Conservation (phyloP, 148 eudicot genomes). For the Chenopodium quinoa region DNA sequence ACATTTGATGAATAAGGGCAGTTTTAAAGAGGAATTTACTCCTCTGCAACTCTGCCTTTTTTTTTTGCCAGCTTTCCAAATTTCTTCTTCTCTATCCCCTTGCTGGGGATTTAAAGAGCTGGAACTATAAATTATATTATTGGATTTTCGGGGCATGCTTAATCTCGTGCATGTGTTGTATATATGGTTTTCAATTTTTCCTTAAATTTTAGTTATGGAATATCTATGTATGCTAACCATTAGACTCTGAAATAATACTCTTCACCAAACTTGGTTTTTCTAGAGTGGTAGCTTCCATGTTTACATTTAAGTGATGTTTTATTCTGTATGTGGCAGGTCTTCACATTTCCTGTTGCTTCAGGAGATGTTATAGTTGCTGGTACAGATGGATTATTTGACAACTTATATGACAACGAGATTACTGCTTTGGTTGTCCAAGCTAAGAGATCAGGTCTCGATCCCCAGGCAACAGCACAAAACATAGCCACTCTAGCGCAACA, state of each 20-base stretch:
- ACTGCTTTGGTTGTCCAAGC: conserved; percentile 55
- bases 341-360: conserved; percentile 56
- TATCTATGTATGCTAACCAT: neutral
- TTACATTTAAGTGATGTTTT: neutral
- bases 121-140: neutral
- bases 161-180: neutral
- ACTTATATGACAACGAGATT: conserved; percentile 66
- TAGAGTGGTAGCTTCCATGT: neutral
- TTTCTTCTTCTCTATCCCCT: no score
- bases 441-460: conserved; percentile 41
- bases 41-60: neutral
- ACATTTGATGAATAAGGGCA: neutral
- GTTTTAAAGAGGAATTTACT: neutral
- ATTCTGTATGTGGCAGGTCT: conserved; percentile 47
- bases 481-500: conserved; percentile 64
- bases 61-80: neutral
- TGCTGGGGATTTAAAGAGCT: neutral
- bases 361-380: conserved; percentile 87
- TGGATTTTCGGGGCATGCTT: neutral
- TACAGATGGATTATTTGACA: conserved; percentile 85
- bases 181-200: neutral
- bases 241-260: neutral
- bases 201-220: neutral
- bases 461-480: conserved; percentile 54
- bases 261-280: neutral